Base-by-base conservation (phyloP, 164 flowering plant species). In the Stephania yunnanensis region DNA sequence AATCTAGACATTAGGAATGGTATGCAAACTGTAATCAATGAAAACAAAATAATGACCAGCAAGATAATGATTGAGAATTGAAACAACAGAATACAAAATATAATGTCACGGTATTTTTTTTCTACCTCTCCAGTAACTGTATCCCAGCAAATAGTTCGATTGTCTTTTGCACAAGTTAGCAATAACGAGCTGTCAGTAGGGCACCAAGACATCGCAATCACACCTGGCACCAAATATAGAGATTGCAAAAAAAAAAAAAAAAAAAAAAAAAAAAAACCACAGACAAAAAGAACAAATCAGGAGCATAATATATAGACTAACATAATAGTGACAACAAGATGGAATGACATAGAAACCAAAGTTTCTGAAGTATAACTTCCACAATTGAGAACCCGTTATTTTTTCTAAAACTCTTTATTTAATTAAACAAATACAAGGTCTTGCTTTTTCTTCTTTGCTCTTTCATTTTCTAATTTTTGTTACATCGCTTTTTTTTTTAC, bases 151-250 rank as follows among this genome's bases (percentile, higher is more conserved):
- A 96, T 87, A 11, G 99, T 94, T 48, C 99, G 89, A 78, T 91
- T 91, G 82, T 96, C 99, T 80, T 92, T 96, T 25, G 92, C 95
- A 87, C 98, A 94, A 13, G 99, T 92, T 71, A 96, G 87, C 83
- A 96, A 80, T 82, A 87, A 96, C n/a, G 97, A 87, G 81, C 91
- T 91, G 74, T 94, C 97, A 79, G 20, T 83, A 7, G 97, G 97
- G 80, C 99, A 96, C 99, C 99, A 96, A 71, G 97, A 84, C 99
- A 96, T 94, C 58, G 94, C 95, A 84, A 92, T 90, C 17, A 96
- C 97, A 87, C 99, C 99, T 96, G 86, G 61, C 64, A 63, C 13
- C 72, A 52, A 25, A 66, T n/a, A 20, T 61, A 74, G 72, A 73
- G 15, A 46, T 71, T 20, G n/a, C 65, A 25, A 58, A 46, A 25